Conservation (phyloP, 495 filamentous ascomycete species). For the Daldinia caldariorum region DNA sequence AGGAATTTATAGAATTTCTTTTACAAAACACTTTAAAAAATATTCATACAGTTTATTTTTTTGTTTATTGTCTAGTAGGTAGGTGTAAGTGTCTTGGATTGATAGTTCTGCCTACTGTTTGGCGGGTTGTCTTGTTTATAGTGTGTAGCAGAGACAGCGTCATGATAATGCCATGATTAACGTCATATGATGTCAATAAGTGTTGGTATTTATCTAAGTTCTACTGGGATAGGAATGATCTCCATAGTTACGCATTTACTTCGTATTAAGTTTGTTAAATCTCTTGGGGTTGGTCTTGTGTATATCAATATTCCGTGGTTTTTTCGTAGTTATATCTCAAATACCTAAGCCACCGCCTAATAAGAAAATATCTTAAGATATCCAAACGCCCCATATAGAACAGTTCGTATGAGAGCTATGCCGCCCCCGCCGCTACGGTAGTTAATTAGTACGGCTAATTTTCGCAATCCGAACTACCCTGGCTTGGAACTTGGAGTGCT, state of each 20-base stretch:
- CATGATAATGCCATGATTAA: constrained; percentile 12
- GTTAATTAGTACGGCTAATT: neutral
- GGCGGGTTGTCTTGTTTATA: neutral
- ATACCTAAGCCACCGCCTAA: too few relatives aligned
- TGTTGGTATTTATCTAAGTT: neutral
- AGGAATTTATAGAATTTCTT: neutral
- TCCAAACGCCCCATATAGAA: neutral
- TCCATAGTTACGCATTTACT: too few relatives aligned
- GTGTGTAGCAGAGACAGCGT: constrained; percentile 10
- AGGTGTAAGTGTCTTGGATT: neutral
- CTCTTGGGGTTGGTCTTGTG: too few relatives aligned
- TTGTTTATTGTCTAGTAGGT: too few relatives aligned
- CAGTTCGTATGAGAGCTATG: neutral
- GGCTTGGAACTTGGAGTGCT: neutral
- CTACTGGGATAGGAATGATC: constrained; percentile 13
- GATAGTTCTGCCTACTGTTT: neutral
- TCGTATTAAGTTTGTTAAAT: too few relatives aligned
- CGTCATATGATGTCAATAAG: constrained; percentile 38
- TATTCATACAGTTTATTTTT: neutral
- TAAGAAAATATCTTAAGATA: neutral
- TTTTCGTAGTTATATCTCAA: too few relatives aligned
- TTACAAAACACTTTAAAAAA: neutral
- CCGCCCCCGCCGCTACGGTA: neutral
- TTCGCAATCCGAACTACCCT: neutral
- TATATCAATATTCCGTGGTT: too few relatives aligned